phyloP scores from a whole-genome alignment of 2,329 filamentous ascomycete genomes.

The Myriosclerotinia curreyana region DNA sequence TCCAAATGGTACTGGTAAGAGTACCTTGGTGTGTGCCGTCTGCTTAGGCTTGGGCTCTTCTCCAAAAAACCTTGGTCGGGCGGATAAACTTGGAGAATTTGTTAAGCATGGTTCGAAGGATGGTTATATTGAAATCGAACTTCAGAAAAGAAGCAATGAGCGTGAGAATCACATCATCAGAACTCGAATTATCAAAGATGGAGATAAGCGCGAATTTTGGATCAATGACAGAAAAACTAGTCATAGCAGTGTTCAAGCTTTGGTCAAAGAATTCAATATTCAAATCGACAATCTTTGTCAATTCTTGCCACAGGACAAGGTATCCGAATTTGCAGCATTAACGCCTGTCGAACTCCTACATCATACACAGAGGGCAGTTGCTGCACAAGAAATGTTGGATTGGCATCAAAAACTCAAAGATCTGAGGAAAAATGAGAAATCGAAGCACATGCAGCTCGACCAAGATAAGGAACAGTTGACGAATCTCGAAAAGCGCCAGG shows the following conservation, averaged over 20 bases:
- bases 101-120: conserved; percentile 82
- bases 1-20: conserved; percentile 98
- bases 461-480: conserved; percentile 60
- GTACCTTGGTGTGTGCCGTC: conserved; percentile 93
- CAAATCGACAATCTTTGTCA: conserved; percentile 98
- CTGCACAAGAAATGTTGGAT: conserved; percentile 72
- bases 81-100: conserved; percentile 81
- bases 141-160: conserved; percentile 62
- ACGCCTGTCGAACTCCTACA: conserved; percentile 76
- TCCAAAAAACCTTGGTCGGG: conserved; percentile 78
- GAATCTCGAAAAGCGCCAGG: conserved; percentile 69
- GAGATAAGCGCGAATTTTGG: conserved; percentile 76
- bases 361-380: conserved; percentile 86
- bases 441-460: conserved; percentile 55
- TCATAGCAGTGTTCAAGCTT: conserved; percentile 61
- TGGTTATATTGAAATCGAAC: conserved; percentile 86
- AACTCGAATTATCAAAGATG: conserved; percentile 75
- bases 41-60: conserved; percentile 87
- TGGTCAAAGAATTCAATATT: conserved; percentile 74
- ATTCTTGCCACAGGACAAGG: conserved; percentile 92
- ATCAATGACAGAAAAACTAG: conserved; percentile 64
- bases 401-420: conserved; percentile 74
- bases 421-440: conserved; percentile 67
- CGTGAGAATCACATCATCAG: conserved; percentile 68
- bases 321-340: conserved; percentile 87